phyloP scores from a whole-genome alignment of 148 eudicot genomes.

The Rhododendron molle region DNA sequence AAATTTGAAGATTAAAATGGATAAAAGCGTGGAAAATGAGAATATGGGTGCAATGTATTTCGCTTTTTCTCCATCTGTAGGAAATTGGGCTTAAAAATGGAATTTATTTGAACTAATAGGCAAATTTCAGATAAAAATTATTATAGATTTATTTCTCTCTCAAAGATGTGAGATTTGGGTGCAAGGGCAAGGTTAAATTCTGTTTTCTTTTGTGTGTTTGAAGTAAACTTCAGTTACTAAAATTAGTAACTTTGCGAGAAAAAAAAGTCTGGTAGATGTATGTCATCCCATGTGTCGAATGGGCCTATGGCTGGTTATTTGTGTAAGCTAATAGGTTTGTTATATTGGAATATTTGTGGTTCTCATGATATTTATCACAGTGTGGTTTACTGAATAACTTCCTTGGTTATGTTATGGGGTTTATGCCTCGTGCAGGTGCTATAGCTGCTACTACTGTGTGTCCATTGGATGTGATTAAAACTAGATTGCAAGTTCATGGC shows the following conservation, averaged over 20 bases:
- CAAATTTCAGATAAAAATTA: background rate
- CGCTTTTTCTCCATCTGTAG: background rate
- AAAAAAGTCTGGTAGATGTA: background rate
- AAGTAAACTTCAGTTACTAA: background rate
- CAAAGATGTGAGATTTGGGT: background rate
- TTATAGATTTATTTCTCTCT: background rate
- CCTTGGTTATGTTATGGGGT: background rate
- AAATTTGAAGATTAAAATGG: background rate
- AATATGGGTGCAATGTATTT: background rate
- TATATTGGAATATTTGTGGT: background rate
- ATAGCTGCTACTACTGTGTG: conserved; percentile 86
- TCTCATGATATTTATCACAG: background rate
- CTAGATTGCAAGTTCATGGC: conserved; percentile 87
- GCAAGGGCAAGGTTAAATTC: background rate
- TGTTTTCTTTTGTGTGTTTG: background rate
- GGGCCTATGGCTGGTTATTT: background rate
- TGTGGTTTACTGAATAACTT: background rate
- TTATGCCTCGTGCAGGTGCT: conserved; percentile 45
- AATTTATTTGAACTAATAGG: background rate
- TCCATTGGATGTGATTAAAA: conserved; percentile 91
- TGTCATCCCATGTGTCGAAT: background rate
- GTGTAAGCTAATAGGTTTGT: background rate
- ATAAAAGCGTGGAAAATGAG: background rate
- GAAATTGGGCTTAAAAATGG: background rate
- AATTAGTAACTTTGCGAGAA: background rate